phyloP scores from a whole-genome alignment of 2,329 filamentous ascomycete genomes.

The Colletotrichum sp. region DNA sequence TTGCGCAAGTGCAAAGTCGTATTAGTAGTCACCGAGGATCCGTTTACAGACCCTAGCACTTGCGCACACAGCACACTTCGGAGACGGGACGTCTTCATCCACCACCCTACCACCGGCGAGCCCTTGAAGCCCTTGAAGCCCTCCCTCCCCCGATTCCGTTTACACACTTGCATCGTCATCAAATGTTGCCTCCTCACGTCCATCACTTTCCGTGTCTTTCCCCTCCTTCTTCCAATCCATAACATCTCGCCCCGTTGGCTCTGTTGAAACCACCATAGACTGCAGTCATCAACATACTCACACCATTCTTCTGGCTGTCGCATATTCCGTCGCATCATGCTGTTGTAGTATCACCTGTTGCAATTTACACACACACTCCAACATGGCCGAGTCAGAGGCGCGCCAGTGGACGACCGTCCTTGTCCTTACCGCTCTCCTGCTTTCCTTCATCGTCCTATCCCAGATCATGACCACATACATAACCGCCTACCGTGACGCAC shows the following conservation, averaged over 20 bases:
- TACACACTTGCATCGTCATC: conserved; percentile 17
- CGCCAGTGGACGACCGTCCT: conserved; percentile 64
- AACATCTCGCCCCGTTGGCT: background rate
- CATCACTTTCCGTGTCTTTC: background rate
- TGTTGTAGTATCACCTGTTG: background rate
- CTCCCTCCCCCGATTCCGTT: conserved; percentile 6
- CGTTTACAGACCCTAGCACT: background rate
- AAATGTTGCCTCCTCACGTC: conserved; percentile 1
- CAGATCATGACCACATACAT: conserved; percentile 58
- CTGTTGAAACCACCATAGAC: background rate
- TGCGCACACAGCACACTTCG: background rate
- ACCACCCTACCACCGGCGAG: background rate
- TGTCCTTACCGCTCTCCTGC: conserved; percentile 60
- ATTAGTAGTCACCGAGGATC: background rate
- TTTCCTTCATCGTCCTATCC: conserved; percentile 59
- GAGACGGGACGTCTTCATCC: background rate
- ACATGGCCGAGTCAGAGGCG: conserved; percentile 56
- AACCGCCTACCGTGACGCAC: conserved; percentile 61
- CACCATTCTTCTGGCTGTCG: background rate
- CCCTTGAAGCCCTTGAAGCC: background rate
- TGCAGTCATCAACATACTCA: background rate
- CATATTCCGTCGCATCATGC: conserved; percentile 2
- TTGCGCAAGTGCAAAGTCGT: background rate
- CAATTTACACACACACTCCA: conserved; percentile 21
- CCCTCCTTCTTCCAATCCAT: background rate